Base-by-base conservation (phyloP, 345 rosid species). In the Euphorbia peplus region DNA sequence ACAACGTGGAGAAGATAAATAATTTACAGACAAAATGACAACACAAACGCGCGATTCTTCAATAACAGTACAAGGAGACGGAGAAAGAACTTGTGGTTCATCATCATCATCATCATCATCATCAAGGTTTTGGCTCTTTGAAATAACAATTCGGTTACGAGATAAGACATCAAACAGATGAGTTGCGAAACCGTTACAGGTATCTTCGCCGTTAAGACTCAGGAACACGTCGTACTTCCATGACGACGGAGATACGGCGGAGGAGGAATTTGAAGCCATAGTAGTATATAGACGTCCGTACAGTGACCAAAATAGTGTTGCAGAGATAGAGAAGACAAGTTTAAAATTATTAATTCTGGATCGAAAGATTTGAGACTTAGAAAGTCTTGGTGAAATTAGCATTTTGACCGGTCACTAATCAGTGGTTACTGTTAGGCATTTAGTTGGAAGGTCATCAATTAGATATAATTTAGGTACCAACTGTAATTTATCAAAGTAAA, bases 221-320 rank as follows among this genome's bases (percentile, higher is more conserved):
- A 60, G 42, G 64, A 60, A 60, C 12, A 39, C 48, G 13, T 61
- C 48, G 13, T 61, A 61, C 14, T 61, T 61, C 65, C 1, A 44
- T 18, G 50, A 42, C 50, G 50, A 42, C 22, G 4, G 65, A 11
- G 52, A 4, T 24, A n/a, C n/a, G n/a, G 51, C 1, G 30, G 19
- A 22, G 13, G 52, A 42, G 14, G 60, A n/a, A n/a, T 10, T 53
- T 1, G 58, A 56, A 56, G 60, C 60, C 60, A 7, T 22, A 8
- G 12, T 56, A 13, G 50, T 1, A 44, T 11, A 11, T 1, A 44
- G 50, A 44, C 8, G 3, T 35, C 39, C 39, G 39, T 35, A 35
- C 39, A 35, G 3, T 8, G 8, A 35, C 39, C 8, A n/a, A n/a
- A n/a, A n/a, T n/a, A n/a, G n/a, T 35, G 39, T 35, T 3, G 39